Base-by-base conservation (phyloP, 2,329 filamentous ascomycete species). In the Apiospora koreana region DNA sequence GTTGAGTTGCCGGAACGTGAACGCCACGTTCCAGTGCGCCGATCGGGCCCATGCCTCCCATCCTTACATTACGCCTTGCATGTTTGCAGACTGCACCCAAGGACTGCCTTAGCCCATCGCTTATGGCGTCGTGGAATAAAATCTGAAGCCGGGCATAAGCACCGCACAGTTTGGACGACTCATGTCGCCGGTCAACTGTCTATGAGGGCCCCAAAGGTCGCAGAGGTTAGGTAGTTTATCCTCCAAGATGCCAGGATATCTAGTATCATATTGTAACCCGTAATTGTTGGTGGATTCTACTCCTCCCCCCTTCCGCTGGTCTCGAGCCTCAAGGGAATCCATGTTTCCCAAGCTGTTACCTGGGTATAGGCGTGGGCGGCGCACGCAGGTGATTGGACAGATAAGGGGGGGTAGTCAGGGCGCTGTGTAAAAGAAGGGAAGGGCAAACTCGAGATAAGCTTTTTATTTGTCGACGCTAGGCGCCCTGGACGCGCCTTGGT, bases 391-490 rank as follows among this genome's bases (percentile, higher is more conserved):
- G 54, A 38, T 62, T 62, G 54, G 54, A 1, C 54, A 62, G 54
- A 62, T 38, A n/a, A 62, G 31, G 54, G 54, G 54, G 54, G 18
- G 31, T 16, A 38, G 31, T 58, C 31, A 62, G 54, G 31, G 23
- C n/a, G 54, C 54, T 62, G 54, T 62, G 54, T 62, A 62, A 62
- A 62, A 62, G 54, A 62, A 38, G 54, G 18, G 18, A 38, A 38
- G 54, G 31, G 28, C 54, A 12, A 28, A 31, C 54, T 62, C 21
- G 18, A 23, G 54, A 62, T 62, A 62, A 62, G 54, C 54, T 62
- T 62, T 62, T 62, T 21, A 62, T 38, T 62, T 38, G 54, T 38
- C 31, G 54, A 62, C 18, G 54, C 54, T 62, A 62, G 38, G 54
- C 38, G 31, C 6, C 21, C 28, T 62, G 54, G 28, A 18, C 21